Conservation (phyloP, 2,329 filamentous ascomycete species). For the Bretziella fagacearum region DNA sequence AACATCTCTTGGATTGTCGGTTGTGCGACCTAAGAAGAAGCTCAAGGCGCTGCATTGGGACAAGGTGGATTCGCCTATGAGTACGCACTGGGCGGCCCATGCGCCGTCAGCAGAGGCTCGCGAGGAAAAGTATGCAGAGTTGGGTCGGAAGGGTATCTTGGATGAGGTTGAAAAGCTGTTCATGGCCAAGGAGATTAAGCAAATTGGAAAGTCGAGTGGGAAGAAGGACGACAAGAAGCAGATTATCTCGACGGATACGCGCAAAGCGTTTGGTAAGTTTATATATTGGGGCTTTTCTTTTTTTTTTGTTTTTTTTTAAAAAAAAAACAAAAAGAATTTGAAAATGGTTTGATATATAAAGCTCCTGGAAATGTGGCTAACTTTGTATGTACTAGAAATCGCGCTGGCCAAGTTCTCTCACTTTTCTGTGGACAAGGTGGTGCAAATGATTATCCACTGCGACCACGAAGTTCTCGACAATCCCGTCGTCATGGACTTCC, state of each 20-base stretch:
- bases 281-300: neutral
- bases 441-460: constrained; percentile 89
- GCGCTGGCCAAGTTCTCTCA: constrained; percentile 87
- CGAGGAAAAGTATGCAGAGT: constrained; percentile 88
- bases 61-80: constrained; percentile 83
- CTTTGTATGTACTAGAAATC: constrained; percentile 43
- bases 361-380: constrained; percentile 24
- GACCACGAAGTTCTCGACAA: constrained; percentile 81
- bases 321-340: too few species aligned
- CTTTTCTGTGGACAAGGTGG: constrained; percentile 64
- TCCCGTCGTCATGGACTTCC: constrained; percentile 84
- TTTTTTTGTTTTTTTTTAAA: neutral
- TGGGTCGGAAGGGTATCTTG: constrained; percentile 85
- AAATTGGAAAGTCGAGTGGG: constrained; percentile 49
- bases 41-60: constrained; percentile 99
- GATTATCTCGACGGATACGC: constrained; percentile 78
- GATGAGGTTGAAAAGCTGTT: constrained; percentile 97
- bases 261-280: constrained; percentile 60
- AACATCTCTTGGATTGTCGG: constrained; percentile 50
- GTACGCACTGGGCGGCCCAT: constrained; percentile 83
- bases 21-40: constrained; percentile 92
- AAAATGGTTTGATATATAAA: too few species aligned
- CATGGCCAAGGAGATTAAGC: constrained; percentile 91
- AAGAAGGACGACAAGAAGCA: constrained; percentile 96
- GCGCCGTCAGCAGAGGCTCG: constrained; percentile 72